Conservation (phyloP, 2,329 filamentous ascomycete species). For the Penicillium sp. region DNA sequence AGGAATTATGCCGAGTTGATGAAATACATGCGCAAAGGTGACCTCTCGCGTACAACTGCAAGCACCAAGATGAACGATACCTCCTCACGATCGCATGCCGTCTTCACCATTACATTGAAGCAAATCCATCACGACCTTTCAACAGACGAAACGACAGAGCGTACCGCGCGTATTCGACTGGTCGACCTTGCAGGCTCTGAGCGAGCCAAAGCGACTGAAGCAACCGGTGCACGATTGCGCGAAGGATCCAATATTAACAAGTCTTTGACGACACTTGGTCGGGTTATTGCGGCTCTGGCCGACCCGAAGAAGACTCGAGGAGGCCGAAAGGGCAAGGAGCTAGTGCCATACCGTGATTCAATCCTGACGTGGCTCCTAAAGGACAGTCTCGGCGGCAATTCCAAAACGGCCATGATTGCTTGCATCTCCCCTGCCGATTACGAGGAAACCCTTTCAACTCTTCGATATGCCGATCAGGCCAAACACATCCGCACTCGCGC, state of each 20-base stretch:
- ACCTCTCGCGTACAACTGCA: constrained; percentile 82
- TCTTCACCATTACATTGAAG: constrained; percentile 97
- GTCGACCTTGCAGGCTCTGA: constrained; percentile 96
- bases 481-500: constrained; percentile 95
- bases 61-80: constrained; percentile 99
- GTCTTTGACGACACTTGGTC: constrained; percentile 89
- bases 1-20: constrained; percentile 84
- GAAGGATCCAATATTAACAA: constrained; percentile 99
- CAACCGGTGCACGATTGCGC: constrained; percentile 83
- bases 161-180: constrained; percentile 87
- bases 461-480: constrained; percentile 95
- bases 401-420: constrained; percentile 98
- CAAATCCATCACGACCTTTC: constrained; percentile 97
- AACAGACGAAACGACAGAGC: constrained; percentile 96
- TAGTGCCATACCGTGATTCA: constrained; percentile 92
- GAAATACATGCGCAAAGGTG: constrained; percentile 86
- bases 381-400: constrained; percentile 93
- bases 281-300: constrained; percentile 90
- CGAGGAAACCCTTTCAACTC: constrained; percentile 92
- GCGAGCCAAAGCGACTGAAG: constrained; percentile 91
- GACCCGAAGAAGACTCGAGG: constrained; percentile 66
- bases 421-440: constrained; percentile 96
- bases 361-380: constrained; percentile 84
- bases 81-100: constrained; percentile 90
- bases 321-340: constrained; percentile 65